Evolutionary conservation across 768 basidiomycete genomes (phyloP), one percentile per base, ranked within the genome.

Genomic region (Collybia sordida): DNA sequence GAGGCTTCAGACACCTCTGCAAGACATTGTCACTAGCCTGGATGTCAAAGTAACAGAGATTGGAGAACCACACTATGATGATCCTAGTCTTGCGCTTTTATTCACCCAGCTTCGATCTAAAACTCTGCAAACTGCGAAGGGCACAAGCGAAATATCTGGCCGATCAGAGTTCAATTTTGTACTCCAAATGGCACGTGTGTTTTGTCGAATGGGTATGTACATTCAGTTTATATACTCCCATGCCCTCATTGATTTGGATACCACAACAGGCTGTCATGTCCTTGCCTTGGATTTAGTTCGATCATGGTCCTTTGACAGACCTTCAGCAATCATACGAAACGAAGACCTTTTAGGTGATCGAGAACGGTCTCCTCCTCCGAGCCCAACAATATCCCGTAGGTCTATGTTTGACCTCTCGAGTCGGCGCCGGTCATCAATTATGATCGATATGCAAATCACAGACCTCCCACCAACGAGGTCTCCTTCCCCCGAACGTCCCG

Each of bases 141-240:
- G 96, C 12, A 93, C 91, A 0, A 93, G 86, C 58, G 91, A 95
- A 59, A 93, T 98, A 23, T 86, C 91, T 0, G 90, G 88, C 15
- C 79, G 80, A 39, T 82, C 85, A 11, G 96, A 99, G 63, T 98
- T 95, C 69, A 94, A 90, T 63, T 98, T 98, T 64, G 92, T 99
- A 8, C 73, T 95, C 23, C 95, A 98, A 69, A 93, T 93, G 58
- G 90, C 94, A 0, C 82, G 93, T 23, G 90, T 96, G 6, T 94
- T 98, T 58, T 93, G 90, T 60, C 77, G 92, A 51, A 96, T 98
- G 93, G 97, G 96, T 92, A 56, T 35, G 86, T 64, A 0, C 8
- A 24, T 42, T 52, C n/a, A 41, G 3, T 38, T 49, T 43, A 15
- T 31, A 17, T 52, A 21, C 15, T 23, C 2, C n/a, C 34, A 25